Base-by-base conservation (phyloP, 768 basidiomycete species). In the Amanita rubescens region DNA sequence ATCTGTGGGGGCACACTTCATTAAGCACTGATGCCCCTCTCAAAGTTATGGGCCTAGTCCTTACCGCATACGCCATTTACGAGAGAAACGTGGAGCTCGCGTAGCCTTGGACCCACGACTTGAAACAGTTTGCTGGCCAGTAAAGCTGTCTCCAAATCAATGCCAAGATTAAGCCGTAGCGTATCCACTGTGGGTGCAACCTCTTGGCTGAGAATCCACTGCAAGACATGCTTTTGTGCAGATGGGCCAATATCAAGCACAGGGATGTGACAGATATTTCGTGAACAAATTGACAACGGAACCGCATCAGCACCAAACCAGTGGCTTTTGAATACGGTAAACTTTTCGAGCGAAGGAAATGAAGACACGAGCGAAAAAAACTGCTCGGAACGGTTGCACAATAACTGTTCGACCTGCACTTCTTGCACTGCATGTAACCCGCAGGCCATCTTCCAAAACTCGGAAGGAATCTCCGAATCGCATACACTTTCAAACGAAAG, bases 301-400 rank as follows among this genome's bases (percentile, higher is more conserved):
- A 12, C 24, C 37, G 24, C 17, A 12, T 37, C 35, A 17, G 15
- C 17, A 6, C 20, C 34, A 39, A 35, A 50, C 51, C 63, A 62
- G 33, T 53, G 61, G 39, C 65, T 59, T 39, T 60, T 57, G n/a
- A 63, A 64, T 30, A 69, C 63, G 6, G 67, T 63, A 10, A 70
- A 54, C 5, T 53, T 58, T 46, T 64, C 58, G 2, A 69, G 60
- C 12, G 58, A 51, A 1, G 64, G 65, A 9, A 68, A 57, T n/a
- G 63, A 61, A 10, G 63, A 62, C 39, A 67, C 54, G 50, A 65
- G 65, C 17, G 51, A 55, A 50, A 69, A 64, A 54, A 69, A 63
- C 6, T 55, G 43, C 14, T 56, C 51, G 8, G 64, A 58, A 17
- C 58, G 55, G 24, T 62, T 54, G 44, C 65, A 62, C 2, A 59